Evolutionary conservation across 495 filamentous ascomycete genomes (phyloP).

Genomic region (Cairneyella variabilis): DNA sequence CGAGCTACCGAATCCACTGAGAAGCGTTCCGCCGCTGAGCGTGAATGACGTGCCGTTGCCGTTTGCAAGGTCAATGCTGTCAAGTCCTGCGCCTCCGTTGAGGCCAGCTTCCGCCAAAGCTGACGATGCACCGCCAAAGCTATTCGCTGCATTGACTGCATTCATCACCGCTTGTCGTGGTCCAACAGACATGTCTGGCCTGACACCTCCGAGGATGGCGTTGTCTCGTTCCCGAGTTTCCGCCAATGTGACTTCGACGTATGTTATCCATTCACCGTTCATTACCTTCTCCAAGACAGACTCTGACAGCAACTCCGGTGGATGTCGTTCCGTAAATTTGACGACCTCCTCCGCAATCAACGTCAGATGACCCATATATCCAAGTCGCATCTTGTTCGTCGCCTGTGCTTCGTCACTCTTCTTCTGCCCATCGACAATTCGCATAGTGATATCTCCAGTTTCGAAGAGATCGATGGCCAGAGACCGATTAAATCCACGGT

Average conservation of each 20-base stretch:
- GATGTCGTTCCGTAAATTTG: slow-evolving; percentile 94
- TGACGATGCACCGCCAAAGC: slow-evolving; percentile 57
- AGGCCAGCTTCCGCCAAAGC: slow-evolving; percentile 75
- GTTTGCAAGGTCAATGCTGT: slow-evolving; percentile 73
- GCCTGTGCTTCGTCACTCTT: slow-evolving; percentile 79
- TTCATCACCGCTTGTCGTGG: slow-evolving; percentile 63
- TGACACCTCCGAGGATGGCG: slow-evolving; percentile 93
- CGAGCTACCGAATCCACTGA: slow-evolving; percentile 92
- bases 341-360: slow-evolving; percentile 98
- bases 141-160: slow-evolving; percentile 54
- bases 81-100: slow-evolving; percentile 54
- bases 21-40: slow-evolving; percentile 62
- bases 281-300: slow-evolving; percentile 84
- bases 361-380: slow-evolving; percentile 98
- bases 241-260: slow-evolving; percentile 89
- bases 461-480: slow-evolving; percentile 94
- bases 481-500: slow-evolving; percentile 86
- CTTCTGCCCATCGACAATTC: slow-evolving; percentile 86
- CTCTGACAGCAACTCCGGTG: slow-evolving; percentile 80
- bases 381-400: slow-evolving; percentile 82
- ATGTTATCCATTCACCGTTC: slow-evolving; percentile 85
- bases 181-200: slow-evolving; percentile 61
- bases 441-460: slow-evolving; percentile 80
- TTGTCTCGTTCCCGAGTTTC: slow-evolving; percentile 96
- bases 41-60: slow-evolving; percentile 64